Evolutionary conservation across 108 stramenopile species (phyloP), one percentile per base, ranked within the genome.

Genomic region (Skeletonema grethae): DNA sequence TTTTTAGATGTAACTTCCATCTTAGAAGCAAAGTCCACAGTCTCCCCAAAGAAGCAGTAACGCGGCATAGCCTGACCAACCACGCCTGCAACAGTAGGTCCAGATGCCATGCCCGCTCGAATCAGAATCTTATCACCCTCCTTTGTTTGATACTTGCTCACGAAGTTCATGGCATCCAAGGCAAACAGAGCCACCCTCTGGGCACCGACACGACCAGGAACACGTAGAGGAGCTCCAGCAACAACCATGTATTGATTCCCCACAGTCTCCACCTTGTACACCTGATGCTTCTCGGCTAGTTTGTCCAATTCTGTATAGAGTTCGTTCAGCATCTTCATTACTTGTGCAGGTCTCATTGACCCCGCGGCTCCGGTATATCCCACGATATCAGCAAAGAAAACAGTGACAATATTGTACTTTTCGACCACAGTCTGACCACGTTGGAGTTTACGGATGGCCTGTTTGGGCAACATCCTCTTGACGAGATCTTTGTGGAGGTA

Each of bases 191-290:
- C 63, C 59, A 84, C 72, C 2, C 32, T 65, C n/a, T 65, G 65
- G 8, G 69, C 74, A 16, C 58, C 73, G 12, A 36, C 65, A 20
- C 74, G 79, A 34, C 70, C 79, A 20, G 58, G 11, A 7, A 34
- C 48, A 13, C 69, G 64, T 2, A 70, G 65, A 32, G 84, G 84
- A 2, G 74, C 56, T 29, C 84, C 84, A 2, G 67, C 31, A 16
- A 81, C 84, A 61, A 68, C 75, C 53, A 81, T 79, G 46, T 84
- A 80, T n/a, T 61, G 56, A 38, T 84, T 72, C 4, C 86, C 84
- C 18, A 85, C 80, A 35, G 84, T 87, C 55, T 85, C 87, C 2
- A 83, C 84, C 56, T 87, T 87, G 74, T 76, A 81, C 0, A 81
- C 72, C 41, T 59, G 18, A 30, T 61, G 61, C 58, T 63, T 62